phyloP scores from a whole-genome alignment of 2,329 filamentous ascomycete species.

The Fusarium burgessii region DNA sequence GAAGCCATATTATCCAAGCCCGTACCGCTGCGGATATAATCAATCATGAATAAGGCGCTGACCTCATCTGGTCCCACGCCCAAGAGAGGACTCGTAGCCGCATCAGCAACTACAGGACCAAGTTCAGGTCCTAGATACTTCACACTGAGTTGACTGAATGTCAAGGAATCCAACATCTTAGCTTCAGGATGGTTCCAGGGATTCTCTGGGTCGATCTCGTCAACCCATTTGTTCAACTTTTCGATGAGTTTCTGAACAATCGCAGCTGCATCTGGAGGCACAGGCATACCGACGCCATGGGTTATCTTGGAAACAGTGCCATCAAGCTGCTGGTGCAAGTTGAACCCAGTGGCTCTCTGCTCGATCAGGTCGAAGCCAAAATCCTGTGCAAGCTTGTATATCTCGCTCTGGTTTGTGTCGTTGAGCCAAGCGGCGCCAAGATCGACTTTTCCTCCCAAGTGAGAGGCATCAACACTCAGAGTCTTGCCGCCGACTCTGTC shows the following conservation, averaged over 20 bases:
- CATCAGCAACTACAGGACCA: conserved; percentile 12
- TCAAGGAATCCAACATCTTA: conserved; percentile 20
- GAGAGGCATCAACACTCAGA: conserved; percentile 10
- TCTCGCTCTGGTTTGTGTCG: conserved; percentile 37
- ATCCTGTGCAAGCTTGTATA: conserved; percentile 32
- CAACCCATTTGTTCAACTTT: conserved; percentile 16
- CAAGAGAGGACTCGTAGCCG: conserved; percentile 19
- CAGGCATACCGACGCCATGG: conserved; percentile 15
- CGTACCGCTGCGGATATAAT: conserved; percentile 35
- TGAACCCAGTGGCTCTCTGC: conserved; percentile 26
- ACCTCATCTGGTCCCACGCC: conserved; percentile 38
- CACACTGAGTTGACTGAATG: conserved; percentile 11
- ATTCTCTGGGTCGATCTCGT: conserved; percentile 15
- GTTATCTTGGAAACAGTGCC: conserved; percentile 21
- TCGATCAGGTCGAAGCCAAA: conserved; percentile 36
- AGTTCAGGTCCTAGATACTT: conserved; percentile 16
- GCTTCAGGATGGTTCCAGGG: conserved; percentile 16
- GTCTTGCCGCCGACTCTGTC: conserved; percentile 63
- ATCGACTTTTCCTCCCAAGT: conserved; percentile 28
- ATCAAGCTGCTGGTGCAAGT: conserved; percentile 15
- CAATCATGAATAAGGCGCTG: conserved; percentile 37
- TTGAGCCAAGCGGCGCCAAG: conserved; percentile 45
- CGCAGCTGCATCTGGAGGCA: conserved; percentile 15
- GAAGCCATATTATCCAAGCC: conserved; percentile 38
- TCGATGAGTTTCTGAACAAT: conserved; percentile 13